These are phyloP conservation scores for Pichia californica DNA, from an alignment of 805 yeast species.

Conservation along the genomic window DNA sequence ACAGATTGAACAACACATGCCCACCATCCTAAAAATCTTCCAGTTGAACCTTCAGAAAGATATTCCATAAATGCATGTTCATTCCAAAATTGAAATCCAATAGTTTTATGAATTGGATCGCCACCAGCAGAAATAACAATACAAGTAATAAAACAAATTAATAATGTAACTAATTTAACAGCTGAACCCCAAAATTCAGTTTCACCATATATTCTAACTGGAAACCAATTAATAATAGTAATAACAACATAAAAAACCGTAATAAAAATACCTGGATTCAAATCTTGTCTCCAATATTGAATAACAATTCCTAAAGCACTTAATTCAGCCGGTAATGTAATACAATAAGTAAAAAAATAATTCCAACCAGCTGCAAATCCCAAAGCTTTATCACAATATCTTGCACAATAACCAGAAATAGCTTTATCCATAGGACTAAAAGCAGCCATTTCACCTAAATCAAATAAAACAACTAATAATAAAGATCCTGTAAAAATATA, in stretches of 20 bases:
- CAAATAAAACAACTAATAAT: conserved; percentile 34
- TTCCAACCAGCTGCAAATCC: conserved; percentile 45
- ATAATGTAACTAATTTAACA: conserved; percentile 35
- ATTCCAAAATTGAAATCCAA: conserved; percentile 30
- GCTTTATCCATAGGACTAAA: conserved; percentile 44
- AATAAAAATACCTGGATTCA: conserved; percentile 40
- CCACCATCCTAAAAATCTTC: conserved; percentile 41
- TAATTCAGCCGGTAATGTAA: conserved; percentile 42
- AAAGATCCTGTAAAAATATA: conserved; percentile 38
- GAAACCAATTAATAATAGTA: conserved; percentile 36
- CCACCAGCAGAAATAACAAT: conserved; percentile 42
- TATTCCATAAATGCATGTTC: conserved; percentile 29
- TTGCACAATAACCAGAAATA: conserved; percentile 39
- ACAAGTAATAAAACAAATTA: conserved; percentile 28
- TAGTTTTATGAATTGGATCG: conserved; percentile 37
- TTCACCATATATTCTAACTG: conserved; percentile 42
- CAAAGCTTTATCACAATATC: conserved; percentile 40
- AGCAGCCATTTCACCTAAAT: conserved; percentile 42
- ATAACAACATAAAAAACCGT: conserved; percentile 36
- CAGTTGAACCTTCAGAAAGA: conserved; percentile 36
- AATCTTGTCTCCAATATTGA: conserved; percentile 43
- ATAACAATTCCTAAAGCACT: conserved; percentile 40
- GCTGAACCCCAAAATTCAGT: conserved; percentile 41
- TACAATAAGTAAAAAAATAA: conserved; percentile 39
- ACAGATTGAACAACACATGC: conserved; percentile 34